Evolutionary conservation across 495 filamentous ascomycete species (phyloP).

Genomic region (Lineolata rhizophorae): DNA sequence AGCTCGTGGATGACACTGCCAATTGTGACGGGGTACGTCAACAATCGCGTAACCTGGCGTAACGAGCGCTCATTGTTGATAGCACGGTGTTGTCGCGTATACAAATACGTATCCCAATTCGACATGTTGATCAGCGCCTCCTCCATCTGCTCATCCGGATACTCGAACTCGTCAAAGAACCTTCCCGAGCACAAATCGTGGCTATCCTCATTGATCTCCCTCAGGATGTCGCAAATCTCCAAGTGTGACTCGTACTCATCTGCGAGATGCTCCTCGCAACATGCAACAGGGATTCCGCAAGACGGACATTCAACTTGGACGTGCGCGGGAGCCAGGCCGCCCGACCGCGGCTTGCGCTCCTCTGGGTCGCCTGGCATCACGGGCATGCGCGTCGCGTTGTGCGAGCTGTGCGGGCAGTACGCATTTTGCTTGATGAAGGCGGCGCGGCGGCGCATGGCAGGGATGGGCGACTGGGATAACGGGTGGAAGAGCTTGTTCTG

Average conservation of each 20-base stretch:
- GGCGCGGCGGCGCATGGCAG: slow-evolving; percentile 64
- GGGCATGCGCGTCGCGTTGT: slow-evolving; percentile 42
- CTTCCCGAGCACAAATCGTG: slow-evolving; percentile 81
- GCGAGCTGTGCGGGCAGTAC: slow-evolving; percentile 72
- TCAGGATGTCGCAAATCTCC: slow-evolving; percentile 73
- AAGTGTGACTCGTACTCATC: slow-evolving; percentile 86
- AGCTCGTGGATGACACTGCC: slow-evolving; percentile 81
- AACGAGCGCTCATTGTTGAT: slow-evolving; percentile 72
- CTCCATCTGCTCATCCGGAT: slow-evolving; percentile 71
- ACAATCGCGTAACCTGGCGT: slow-evolving; percentile 72
- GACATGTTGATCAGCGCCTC: slow-evolving; percentile 90
- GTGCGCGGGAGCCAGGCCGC: slow-evolving; percentile 44
- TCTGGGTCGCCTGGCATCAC: slow-evolving; percentile 38
- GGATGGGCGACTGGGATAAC: slow-evolving; percentile 68
- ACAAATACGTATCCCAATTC: slow-evolving; percentile 94
- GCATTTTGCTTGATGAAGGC: slow-evolving; percentile 78
- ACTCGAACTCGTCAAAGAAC: slow-evolving; percentile 84
- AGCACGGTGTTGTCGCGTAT: slow-evolving; percentile 68
- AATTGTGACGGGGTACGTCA: slow-evolving; percentile 87
- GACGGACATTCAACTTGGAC: slow-evolving; percentile 90
- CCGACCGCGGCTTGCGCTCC: slow-evolving; percentile 25
- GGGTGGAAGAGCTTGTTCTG: slow-evolving; percentile 81
- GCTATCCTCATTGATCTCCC: slow-evolving; percentile 93
- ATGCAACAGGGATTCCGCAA: slow-evolving; percentile 86
- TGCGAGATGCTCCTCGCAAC: slow-evolving; percentile 80